Percentiles rank a stretch among this genome's conserved stretches.
phyloP scores from a whole-genome alignment of 345 rosid species.

The Physaria fendleri region DNA sequence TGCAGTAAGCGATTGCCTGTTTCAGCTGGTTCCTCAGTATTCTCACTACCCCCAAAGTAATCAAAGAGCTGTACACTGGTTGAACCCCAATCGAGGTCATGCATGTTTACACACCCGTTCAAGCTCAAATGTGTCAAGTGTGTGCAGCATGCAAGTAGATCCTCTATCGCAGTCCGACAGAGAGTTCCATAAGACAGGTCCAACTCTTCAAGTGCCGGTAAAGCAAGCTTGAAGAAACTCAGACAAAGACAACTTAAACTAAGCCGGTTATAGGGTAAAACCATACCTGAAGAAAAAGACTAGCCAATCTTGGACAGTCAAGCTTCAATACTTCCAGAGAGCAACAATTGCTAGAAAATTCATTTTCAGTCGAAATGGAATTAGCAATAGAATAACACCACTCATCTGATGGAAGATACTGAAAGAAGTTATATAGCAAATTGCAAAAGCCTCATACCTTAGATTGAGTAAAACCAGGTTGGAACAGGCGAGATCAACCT shows the following conservation, averaged over 20 bases:
- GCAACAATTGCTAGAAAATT: conserved; percentile 64
- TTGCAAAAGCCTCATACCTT: conserved; percentile 40
- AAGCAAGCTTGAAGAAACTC: conserved; percentile 30
- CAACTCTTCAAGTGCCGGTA: conserved; percentile 71
- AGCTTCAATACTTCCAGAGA: conserved; percentile 83
- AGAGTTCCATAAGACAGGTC: conserved; percentile 94
- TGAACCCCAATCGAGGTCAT: conserved; percentile 86
- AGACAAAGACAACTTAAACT: neutral
- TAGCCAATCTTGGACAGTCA: conserved; percentile 67
- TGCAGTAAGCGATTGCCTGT: conserved; percentile 69
- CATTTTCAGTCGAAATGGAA: neutral
- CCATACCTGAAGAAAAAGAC: conserved; percentile 83
- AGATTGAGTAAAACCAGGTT: conserved; percentile 68
- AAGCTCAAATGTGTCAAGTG: conserved; percentile 91
- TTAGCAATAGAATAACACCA: conserved; percentile 6
- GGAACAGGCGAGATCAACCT: conserved; percentile 71
- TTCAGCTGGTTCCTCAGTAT: conserved; percentile 32
- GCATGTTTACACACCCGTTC: conserved; percentile 91
- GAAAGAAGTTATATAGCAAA: neutral
- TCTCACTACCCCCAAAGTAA: conserved; percentile 30
- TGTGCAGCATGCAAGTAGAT: conserved; percentile 87
- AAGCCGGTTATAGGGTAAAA: neutral
- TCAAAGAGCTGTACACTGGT: conserved; percentile 40
- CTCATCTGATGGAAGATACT: neutral
- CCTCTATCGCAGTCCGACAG: conserved; percentile 87